These are phyloP conservation scores for Blepharisma undulans DNA, from an alignment of 169 alveolate species.

Conservation along the genomic window DNA sequence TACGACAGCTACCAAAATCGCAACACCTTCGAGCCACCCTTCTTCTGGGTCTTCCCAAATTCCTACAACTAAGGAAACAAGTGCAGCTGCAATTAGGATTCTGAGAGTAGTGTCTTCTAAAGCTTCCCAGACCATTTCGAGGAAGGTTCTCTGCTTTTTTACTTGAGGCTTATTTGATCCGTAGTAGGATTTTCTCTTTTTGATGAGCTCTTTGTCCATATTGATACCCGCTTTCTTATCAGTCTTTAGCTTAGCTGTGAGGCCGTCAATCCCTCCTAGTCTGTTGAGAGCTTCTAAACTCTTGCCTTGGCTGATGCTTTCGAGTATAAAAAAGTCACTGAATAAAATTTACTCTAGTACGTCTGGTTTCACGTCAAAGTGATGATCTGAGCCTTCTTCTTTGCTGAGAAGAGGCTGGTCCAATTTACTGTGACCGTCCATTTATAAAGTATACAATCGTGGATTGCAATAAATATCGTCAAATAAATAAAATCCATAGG, in stretches of 20 bases:
- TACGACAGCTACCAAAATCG: constrained; percentile 82
- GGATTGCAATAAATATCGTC: background rate
- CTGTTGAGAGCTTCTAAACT: constrained; percentile 40
- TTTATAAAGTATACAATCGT: background rate
- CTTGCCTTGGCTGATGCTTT: background rate
- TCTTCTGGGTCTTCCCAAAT: constrained; percentile 53
- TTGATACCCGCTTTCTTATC: constrained; percentile 24
- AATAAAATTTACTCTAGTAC: background rate
- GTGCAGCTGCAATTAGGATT: constrained; percentile 63
- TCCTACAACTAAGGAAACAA: constrained; percentile 58
- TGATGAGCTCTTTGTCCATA: constrained; percentile 22
- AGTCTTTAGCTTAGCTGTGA: constrained; percentile 32
- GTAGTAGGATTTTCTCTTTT: constrained; percentile 17
- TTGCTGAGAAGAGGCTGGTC: background rate
- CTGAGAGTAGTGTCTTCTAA: constrained; percentile 58
- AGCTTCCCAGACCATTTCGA: constrained; percentile 52
- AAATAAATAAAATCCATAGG: background rate
- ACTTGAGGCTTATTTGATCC: constrained; percentile 58
- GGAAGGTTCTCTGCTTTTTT: constrained; percentile 45
- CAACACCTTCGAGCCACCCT: constrained; percentile 88
- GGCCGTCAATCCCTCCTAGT: constrained; percentile 53
- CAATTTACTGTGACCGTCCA: background rate
- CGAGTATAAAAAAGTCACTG: background rate
- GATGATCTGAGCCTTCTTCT: background rate
- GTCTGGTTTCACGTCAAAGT: background rate